Evolutionary conservation across 805 yeast genomes (phyloP).

Genomic region (Tetrapisispora iriomotensis): DNA sequence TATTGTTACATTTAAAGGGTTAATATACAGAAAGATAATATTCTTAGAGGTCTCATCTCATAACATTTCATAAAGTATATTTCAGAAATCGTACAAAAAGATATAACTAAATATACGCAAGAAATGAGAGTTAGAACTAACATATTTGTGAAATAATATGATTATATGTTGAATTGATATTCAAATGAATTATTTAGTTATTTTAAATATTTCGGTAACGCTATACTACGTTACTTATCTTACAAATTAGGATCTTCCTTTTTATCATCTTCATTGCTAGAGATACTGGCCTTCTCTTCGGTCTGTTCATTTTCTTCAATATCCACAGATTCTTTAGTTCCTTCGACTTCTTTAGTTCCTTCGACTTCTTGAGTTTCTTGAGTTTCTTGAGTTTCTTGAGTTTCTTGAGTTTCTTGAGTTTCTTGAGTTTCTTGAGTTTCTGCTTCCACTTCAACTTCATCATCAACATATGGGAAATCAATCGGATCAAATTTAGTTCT

Average conservation of each 20-base stretch:
- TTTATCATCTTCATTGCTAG: neutral
- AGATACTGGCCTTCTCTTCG: neutral
- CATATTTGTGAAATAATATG: too few species aligned
- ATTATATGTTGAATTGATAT: too few species aligned
- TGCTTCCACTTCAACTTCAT: slow-evolving; percentile 1
- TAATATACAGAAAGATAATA: too few species aligned
- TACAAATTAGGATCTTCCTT: too few species aligned
- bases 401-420: neutral
- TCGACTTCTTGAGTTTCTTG: neutral
- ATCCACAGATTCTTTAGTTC: neutral
- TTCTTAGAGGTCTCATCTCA: too few species aligned
- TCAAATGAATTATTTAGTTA: too few species aligned
- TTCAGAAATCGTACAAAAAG: too few species aligned
- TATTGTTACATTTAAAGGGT: too few species aligned
- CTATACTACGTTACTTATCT: neutral
- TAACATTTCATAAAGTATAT: too few species aligned
- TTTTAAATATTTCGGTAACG: too few species aligned
- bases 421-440: neutral
- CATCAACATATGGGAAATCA: slow-evolving; percentile 36
- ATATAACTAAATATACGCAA: too few species aligned
- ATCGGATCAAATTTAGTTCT: slow-evolving; percentile 63
- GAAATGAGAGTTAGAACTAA: too few species aligned
- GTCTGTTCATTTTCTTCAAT: neutral
- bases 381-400: neutral
- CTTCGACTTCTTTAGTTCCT: neutral